A percentile compares a stretch with the other conserved stretches of the same genome.
phyloP scores from a whole-genome alignment of 2,329 filamentous ascomycete species.

The Didymella pomorum region DNA sequence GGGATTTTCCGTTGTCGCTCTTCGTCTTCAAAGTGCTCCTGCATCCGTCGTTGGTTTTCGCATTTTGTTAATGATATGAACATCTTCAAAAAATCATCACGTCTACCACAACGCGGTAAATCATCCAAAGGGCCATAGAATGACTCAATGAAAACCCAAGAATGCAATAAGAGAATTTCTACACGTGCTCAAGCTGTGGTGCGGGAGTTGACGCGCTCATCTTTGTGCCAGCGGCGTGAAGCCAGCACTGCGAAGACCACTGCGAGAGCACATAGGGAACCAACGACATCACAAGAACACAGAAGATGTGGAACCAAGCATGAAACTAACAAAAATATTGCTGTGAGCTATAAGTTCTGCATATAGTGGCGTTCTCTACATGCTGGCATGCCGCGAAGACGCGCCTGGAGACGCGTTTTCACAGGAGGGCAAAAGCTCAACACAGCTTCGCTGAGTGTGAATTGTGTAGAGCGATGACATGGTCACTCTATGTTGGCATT shows the following conservation, averaged over 20 bases:
- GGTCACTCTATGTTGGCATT: no score
- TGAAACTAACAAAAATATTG: no score
- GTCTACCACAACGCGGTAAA: not conserved
- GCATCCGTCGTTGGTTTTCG: fast-evolving
- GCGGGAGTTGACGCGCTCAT: not conserved
- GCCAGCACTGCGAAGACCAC: not conserved
- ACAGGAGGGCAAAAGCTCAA: not conserved
- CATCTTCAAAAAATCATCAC: constrained; percentile 9
- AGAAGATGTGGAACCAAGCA: no score
- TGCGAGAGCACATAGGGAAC: not conserved
- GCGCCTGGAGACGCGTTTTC: not conserved
- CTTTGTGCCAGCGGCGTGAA: not conserved
- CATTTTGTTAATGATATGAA: not conserved
- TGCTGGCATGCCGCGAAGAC: not conserved
- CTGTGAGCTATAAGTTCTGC: no score
- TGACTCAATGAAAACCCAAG: no score
- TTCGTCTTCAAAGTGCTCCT: not conserved
- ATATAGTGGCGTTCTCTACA: no score
- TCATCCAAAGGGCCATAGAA: not conserved
- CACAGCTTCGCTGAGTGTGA: not conserved
- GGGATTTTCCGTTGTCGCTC: not conserved
- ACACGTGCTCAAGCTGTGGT: not conserved
- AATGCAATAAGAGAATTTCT: not conserved
- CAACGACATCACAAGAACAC: not conserved
- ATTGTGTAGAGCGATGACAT: no score